Base-by-base conservation (phyloP, 257 asterid species). In the Capsicum baccatum region DNA sequence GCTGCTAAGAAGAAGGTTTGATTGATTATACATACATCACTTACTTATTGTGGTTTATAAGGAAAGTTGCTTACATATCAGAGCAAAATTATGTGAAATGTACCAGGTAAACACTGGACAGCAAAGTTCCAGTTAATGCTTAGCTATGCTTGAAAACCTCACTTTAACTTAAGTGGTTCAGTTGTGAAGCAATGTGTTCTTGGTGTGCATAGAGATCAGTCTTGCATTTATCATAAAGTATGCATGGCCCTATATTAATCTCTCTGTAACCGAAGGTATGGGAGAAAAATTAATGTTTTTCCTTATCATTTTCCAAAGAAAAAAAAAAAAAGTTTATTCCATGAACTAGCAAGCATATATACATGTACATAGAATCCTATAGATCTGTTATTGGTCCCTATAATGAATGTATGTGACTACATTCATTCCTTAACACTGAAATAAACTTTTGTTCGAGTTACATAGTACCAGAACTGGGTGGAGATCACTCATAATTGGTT, bases 1-100 rank as follows among this genome's bases (percentile, higher is more conserved):
- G 99, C 98, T 44, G 99, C 98, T 84, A 96, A 94, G 88, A 96
- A 96, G 87, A 84, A 96, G 98, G 98, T 96, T 71, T 26, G 80
- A 17, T 50, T 84, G 74, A 82, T 80, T 80, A 54, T 67, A 15
- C 82, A 39, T 84, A 57, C 26, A 14, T 54, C 21, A 55, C 67
- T 33, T 63, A 76, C 21, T 82, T 83, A 63, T 21, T 48, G 15
- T 78, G 82, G 82, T 78, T 50, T 78, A 9, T 54, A 14, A 16
- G 54, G 66, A 54, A 78, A 9, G 7, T 78, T 37, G 13, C 33
- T 14, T 78, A 54, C 5, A 26, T 37, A 78, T 54, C 64, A 78
- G 82, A 7, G 66, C 3, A 78, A 54, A 78, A 78, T 33, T 26
- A 5, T 54, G 82, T 78, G 64, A 78, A 54, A 54, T 33, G 48